Evolutionary conservation across 345 rosid species (phyloP), one percentile per base, ranked within the genome.

Genomic region (Garcia nutans): DNA sequence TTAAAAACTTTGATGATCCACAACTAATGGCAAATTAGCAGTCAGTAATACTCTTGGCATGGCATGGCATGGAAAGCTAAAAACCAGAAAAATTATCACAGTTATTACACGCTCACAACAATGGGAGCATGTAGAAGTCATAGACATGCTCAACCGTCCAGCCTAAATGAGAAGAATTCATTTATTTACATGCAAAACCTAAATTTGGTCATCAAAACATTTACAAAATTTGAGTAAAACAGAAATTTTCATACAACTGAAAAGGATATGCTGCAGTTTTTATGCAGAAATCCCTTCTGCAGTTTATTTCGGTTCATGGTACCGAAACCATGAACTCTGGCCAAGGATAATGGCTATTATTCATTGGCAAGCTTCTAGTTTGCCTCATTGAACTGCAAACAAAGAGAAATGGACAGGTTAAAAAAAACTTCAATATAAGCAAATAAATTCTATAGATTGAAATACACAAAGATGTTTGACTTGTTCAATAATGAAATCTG

Each of bases 291-390:
- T 37, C 41, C 41, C 6, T 37, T 37, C 41, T 37, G 41, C 41
- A 37, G 41, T 5, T 37, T 37, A 37, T 37, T 37, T 37, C 6
- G 67, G 44, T 47, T 68, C 76, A 81, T 77, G 85, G 85, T 77
- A 77, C 72, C 76, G 67, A 79, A 85, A 83, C 84, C 82, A 81
- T 83, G 83, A 77, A 44, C 72, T 33, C 33, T 17, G 47, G 59
- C 77, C 54, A 74, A 28, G 55, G 8, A n/a, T 4, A 56, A 22
- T 56, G 42, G 55, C 75, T 63, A 37, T 74, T 69, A 81, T 77
- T 83, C 69, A 37, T 17, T 44, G 12, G 70, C 19, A 65, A 3
- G 7, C 72, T 23, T 50, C 47, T 13, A 24, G 26, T 17, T 9
- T 74, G 23, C 59, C 26, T 10, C 71, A 12, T 76, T 74, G 58